Evolutionary conservation across 306 rosid species (phyloP).

Genomic region (Trichosanthes cucumerina): DNA sequence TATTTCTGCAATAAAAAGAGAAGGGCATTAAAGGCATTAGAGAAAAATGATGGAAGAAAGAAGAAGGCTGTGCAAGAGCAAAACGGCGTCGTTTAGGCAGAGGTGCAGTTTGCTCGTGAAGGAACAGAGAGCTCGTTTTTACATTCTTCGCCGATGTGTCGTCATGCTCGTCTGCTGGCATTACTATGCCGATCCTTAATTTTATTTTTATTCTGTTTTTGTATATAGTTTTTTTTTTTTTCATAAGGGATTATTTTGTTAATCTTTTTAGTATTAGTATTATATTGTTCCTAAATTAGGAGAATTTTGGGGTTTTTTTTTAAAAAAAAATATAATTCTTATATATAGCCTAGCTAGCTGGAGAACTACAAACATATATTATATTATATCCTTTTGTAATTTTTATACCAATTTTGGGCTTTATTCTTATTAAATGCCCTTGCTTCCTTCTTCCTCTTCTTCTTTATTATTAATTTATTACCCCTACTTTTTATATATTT

Average conservation of each 20-base stretch:
- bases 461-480: too few relatives aligned
- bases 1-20: not conserved
- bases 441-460: too few relatives aligned
- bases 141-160: constrained; percentile 62
- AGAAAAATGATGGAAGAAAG: constrained; percentile 20
- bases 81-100: constrained; percentile 32
- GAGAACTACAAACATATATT: not conserved
- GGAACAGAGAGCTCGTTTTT: constrained; percentile 69
- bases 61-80: constrained; percentile 17
- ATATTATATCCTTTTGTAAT: not conserved
- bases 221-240: not conserved
- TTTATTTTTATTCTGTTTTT: not conserved
- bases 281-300: not conserved
- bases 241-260: not conserved
- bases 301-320: not conserved
- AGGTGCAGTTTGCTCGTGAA: constrained; percentile 48
- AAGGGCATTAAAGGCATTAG: not conserved
- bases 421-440: too few relatives aligned
- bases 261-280: too few relatives aligned
- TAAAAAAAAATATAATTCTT: not conserved
- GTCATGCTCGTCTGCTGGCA: constrained; percentile 73
- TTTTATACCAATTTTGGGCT: not conserved
- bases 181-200: constrained; percentile 30
- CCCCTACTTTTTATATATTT: too few relatives aligned
- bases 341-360: not conserved